Evolutionary conservation across 768 basidiomycete genomes (phyloP), one percentile per base, ranked within the genome.

Genomic region (Crepidotus variabilis): DNA sequence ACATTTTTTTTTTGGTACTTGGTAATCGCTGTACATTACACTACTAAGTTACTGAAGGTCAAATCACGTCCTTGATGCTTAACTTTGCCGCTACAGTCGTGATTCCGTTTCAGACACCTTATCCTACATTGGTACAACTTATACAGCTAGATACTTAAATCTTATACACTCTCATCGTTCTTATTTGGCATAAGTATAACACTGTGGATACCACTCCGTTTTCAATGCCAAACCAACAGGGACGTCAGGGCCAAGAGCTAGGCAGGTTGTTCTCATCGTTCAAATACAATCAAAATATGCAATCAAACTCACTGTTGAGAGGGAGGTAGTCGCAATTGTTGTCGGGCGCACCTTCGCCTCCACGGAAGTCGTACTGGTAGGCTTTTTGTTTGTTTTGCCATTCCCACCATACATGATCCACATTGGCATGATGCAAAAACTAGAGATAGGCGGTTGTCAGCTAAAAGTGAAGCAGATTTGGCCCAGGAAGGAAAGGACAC

Each of bases 21-120:
- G 3, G 3, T 4, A 3, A 3, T 28, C 28, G 28, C 28, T 28
- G 28, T 28, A 28, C 28, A 28, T 8, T 28, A 28, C 28, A 28
- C 3, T 4, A 8, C 28, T n/a, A n/a, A n/a, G n/a, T n/a, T n/a
- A n/a, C n/a, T n/a, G n/a, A n/a, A n/a, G n/a, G n/a, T n/a, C n/a
- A n/a, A 28, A 28, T 28, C 28, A 28, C 28, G 28, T 28, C 8
- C 28, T 28, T 28, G 8, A 3, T 4, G 28, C 4, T 28, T n/a
- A n/a, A n/a, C n/a, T n/a, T n/a, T 28, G 28, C 28, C 28, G 8
- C 28, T 28, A n/a, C n/a, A 28, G 28, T 28, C 8, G 28, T 28
- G 28, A 28, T 28, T 28, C 8, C 60, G 61, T 53, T 90, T 90
- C 58, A 92, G 71, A 69, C 87, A 86, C 18, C 85, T 80, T 53